Base-by-base conservation (phyloP, 2,329 filamentous ascomycete species). In the Helicocarpus griseus region DNA sequence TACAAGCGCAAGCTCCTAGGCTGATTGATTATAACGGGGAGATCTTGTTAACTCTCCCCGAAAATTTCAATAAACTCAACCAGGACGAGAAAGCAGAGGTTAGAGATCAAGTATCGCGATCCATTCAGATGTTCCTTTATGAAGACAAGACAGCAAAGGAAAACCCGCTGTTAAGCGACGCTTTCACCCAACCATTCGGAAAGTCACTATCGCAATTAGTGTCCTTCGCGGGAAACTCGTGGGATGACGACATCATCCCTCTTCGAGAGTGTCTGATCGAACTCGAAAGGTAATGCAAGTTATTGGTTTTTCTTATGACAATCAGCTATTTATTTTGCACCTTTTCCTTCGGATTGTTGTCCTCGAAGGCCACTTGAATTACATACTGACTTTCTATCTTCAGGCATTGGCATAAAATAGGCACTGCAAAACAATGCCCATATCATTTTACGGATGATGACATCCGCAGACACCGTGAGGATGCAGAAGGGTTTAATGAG, bases 241-340 rank as follows among this genome's bases (percentile, higher is more conserved):
- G 62, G 63, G 59, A 64, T 51, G 54, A 57, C 46, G 59, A 61
- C 44, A 58, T 60, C 24, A 49, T 64, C 24, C 59, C 57, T 26
- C 57, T 65, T 24, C 52, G 59, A 33, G 57, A 63, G 50, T 60
- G 56, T 43, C 54, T 67, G 22, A 65, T 66, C 29, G 56, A 59
- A 31, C 49, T 67, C 49, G 56, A 60, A 57, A 57, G 61, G 65
- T 65, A 60, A 45, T 8, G 26, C 28, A 17, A 17, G 31, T 17
- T 13, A 22, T 33, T 19, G 26, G 21, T 40, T 28, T 38, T 29
- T 26, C 38, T 36, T 17, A 14, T n/a, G n/a, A 33, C 6, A 49
- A 24, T 38, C 26, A 31, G 26, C 8, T 28, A 31, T 13, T 46
- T 6, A 19, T 21, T n/a, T 9, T 13, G 21, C 14, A 1, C n/a